These are phyloP conservation scores for Meyerozyma carpophila DNA, from an alignment of 1,139 yeast genomes.

Conservation along the genomic window DNA sequence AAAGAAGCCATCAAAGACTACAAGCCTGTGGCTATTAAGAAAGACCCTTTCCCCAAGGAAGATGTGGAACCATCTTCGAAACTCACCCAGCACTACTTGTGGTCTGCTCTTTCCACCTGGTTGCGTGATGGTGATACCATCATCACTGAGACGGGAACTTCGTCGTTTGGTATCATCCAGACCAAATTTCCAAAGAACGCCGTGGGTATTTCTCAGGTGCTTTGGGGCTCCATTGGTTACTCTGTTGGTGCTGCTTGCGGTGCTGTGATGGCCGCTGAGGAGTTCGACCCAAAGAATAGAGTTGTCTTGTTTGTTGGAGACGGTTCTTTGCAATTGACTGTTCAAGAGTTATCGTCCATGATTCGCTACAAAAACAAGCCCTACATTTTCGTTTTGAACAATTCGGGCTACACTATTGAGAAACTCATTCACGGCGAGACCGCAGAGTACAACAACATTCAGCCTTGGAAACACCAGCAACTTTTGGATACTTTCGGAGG, in stretches of 20 bases:
- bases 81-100: constrained; percentile 31
- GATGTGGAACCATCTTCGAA: constrained; percentile 7
- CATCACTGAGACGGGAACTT: constrained; percentile 36
- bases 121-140: constrained; percentile 33
- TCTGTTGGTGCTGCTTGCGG: constrained; percentile 29
- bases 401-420: constrained; percentile 37
- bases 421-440: constrained; percentile 33
- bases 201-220: constrained; percentile 34
- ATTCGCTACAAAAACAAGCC: constrained; percentile 23
- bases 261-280: constrained; percentile 31
- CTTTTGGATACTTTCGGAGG: constrained; percentile 28
- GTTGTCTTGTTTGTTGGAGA: constrained; percentile 37
- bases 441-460: constrained; percentile 33
- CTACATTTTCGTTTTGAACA: constrained; percentile 34
- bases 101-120: constrained; percentile 29
- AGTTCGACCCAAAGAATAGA: constrained; percentile 26
- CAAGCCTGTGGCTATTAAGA: constrained; percentile 13
- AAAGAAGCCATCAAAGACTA: constrained; percentile 11
- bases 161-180: constrained; percentile 39
- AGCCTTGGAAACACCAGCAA: constrained; percentile 33
- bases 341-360: constrained; percentile 38
- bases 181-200: constrained; percentile 30
- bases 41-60: constrained; percentile 12
- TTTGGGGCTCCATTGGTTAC: constrained; percentile 30
- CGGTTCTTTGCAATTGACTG: constrained; percentile 40